Conservation (phyloP, 495 filamentous ascomycete species). For the Pseudotulostoma volvatum region DNA sequence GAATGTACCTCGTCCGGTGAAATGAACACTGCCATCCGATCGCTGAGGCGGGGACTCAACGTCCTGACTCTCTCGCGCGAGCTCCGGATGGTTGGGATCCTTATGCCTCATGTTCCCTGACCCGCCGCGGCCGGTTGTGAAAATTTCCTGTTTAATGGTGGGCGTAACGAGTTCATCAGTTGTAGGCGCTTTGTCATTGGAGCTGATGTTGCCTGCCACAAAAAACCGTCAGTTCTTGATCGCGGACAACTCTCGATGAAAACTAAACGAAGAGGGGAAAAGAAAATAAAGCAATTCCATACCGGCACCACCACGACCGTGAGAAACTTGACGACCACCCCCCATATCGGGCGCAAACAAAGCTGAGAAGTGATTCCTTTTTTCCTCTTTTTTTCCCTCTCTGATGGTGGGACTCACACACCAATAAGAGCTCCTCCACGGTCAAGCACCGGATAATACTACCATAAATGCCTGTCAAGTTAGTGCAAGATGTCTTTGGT, state of each 20-base stretch:
- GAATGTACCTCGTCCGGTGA: slow-evolving; percentile 29
- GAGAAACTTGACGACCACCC: slow-evolving; percentile 23
- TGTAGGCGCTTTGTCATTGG: slow-evolving; percentile 31
- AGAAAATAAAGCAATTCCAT: slow-evolving; percentile 3
- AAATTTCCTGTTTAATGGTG: slow-evolving; percentile 61
- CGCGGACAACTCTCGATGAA: neutral
- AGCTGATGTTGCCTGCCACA: slow-evolving; percentile 59
- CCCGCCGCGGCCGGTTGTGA: slow-evolving; percentile 67
- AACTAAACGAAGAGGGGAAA: neutral
- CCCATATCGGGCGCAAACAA: neutral
- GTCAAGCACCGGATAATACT: neutral
- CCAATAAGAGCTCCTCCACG: no score
- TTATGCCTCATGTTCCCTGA: slow-evolving; percentile 62
- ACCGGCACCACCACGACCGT: slow-evolving; percentile 42
- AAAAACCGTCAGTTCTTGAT: slow-evolving; percentile 41
- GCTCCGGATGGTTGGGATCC: slow-evolving; percentile 42
- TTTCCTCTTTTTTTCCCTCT: no score
- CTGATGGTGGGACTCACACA: no score
- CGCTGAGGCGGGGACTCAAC: slow-evolving; percentile 43
- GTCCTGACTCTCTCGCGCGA: slow-evolving; percentile 69
- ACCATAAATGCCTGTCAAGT: no score
- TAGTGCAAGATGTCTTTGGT: neutral
- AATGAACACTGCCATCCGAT: slow-evolving; percentile 25
- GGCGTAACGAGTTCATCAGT: slow-evolving; percentile 60
- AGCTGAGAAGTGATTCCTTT: neutral